Evolutionary conservation across 176 grass and related monocot genomes (phyloP).

Genomic region (Hsuehochloa calcarea): DNA sequence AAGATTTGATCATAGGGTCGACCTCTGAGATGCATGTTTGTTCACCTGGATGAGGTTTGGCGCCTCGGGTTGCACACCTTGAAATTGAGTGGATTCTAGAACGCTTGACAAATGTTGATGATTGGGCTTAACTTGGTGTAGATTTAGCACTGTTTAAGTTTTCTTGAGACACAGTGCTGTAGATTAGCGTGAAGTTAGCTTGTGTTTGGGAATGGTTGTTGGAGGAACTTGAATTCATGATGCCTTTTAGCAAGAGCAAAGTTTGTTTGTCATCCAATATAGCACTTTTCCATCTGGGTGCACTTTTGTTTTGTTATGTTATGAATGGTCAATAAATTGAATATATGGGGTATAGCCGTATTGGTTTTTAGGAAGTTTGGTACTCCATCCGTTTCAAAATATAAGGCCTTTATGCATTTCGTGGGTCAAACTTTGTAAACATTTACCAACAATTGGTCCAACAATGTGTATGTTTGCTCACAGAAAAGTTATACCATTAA

Average conservation of each 20-base stretch:
- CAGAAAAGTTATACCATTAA: not conserved
- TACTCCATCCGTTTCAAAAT: not conserved
- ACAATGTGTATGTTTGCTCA: not conserved
- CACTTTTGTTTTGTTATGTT: conserved; percentile 1
- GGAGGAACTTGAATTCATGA: not conserved
- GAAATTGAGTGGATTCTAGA: not conserved
- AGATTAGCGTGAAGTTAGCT: not conserved
- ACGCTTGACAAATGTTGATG: not conserved
- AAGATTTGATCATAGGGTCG: not conserved
- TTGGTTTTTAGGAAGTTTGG: not conserved
- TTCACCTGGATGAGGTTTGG: not conserved
- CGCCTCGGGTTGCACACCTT: not conserved
- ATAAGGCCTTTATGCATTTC: not conserved
- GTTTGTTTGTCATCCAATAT: not conserved
- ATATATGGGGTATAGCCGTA: not conserved
- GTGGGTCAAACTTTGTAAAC: not conserved
- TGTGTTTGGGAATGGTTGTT: not conserved
- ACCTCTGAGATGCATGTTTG: not conserved
- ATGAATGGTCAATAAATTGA: not conserved
- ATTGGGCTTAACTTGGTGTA: not conserved
- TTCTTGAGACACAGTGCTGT: not conserved
- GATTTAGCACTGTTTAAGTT: not conserved
- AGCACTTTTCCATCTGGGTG: too few species aligned
- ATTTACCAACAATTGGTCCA: not conserved
- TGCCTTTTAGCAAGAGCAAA: not conserved